Base-by-base conservation (phyloP, 1,284 basidiomycete genomes). In the Tilletia indica region DNA sequence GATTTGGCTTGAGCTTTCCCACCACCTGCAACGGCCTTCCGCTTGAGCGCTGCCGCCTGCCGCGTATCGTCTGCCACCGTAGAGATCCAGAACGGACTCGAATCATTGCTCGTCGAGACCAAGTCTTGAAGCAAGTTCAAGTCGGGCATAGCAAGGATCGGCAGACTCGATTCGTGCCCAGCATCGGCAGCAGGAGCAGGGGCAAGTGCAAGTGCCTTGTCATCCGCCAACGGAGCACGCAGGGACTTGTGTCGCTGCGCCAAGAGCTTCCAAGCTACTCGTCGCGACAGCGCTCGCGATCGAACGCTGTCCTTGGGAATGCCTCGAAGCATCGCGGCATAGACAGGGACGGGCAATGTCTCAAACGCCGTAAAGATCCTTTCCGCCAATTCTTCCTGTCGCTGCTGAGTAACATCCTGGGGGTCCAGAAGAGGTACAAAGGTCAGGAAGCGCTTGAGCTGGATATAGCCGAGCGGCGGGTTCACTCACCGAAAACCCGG, bases 81-180 rank as follows among this genome's bases (percentile, higher is more conserved):
- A 6, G 61, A 64, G 12, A 64, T 64, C 61, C 61, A 64, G n/a
- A 64, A 64, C 19, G 61, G 61, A 19, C 61, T 38, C 9, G 61
- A 8, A 39, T 38, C 36, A 11, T 39, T 34, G 36, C 36, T 36
- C 6, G 61, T 64, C 34, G 38, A 19, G 11, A 64, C n/a, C 61
- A 64, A 16, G 36, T 64, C 61, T 64, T 38, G 31, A 39, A 64
- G 16, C 34, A 64, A 19, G 34, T 4, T 34, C 6, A 64, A 64
- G 36, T 64, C 34, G 14, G 19, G 34, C 34, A 36, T 38, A 25
- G 61, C 34, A 21, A 42, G 12, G 16, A 11, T 19, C 51, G 21
- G 51, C 38, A 58, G 56, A 25, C 12, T 58, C n/a, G 34, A 14
- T 31, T 31, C 25, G 25, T 31, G 25, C 25, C 25, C 25, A 45